phyloP scores from a whole-genome alignment of 192 early-diverging fungal genomes.

The Piromyces sp. region DNA sequence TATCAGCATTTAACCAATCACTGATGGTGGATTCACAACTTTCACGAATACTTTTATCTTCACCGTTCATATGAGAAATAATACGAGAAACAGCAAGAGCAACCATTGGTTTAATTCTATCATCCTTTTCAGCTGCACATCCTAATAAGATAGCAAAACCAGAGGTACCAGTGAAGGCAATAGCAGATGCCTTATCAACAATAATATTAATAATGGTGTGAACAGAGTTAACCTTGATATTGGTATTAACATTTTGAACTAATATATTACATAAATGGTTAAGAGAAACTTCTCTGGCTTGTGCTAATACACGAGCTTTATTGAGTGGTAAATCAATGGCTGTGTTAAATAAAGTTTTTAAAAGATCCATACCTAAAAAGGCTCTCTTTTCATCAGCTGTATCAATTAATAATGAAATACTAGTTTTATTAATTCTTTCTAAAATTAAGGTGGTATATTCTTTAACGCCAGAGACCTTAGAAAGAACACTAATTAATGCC shows the following conservation, averaged over 20 bases:
- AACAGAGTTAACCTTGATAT: neutral
- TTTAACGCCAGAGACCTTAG: neutral
- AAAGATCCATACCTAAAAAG: neutral
- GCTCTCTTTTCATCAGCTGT: neutral
- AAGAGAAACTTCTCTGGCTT: neutral
- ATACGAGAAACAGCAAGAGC: neutral
- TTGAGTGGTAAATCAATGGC: neutral
- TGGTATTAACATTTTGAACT: neutral
- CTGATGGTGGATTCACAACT: neutral
- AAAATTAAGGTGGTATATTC: neutral
- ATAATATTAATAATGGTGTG: neutral
- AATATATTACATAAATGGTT: neutral
- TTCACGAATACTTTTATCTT: neutral
- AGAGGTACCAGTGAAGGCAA: neutral
- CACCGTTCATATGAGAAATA: neutral
- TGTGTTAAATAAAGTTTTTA: neutral
- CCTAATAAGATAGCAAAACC: neutral
- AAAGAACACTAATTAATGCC: neutral
- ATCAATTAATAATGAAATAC: neutral
- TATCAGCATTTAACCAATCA: slow-evolving; percentile 5
- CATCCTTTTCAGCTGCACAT: neutral
- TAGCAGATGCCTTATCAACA: neutral
- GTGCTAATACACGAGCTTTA: neutral
- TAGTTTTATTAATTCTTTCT: neutral
- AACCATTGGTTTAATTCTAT: neutral